phyloP scores from a whole-genome alignment of 2,329 filamentous ascomycete species.

The Tolypocladium tropicale region DNA sequence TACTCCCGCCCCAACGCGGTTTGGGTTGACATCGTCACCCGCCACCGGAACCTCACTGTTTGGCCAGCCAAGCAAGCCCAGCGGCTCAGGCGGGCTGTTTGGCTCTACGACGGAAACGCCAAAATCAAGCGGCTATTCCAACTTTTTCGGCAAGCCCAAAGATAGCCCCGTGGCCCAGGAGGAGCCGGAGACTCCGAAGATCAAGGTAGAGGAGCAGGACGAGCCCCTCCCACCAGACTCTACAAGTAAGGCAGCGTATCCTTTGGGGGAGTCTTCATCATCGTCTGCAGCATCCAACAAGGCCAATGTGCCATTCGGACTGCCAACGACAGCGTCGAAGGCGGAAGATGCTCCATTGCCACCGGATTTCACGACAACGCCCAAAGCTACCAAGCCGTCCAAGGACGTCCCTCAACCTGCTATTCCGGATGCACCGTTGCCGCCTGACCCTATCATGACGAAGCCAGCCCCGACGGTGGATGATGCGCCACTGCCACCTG shows the following conservation, averaged over 20 bases:
- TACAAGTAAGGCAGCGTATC: constrained; percentile 41
- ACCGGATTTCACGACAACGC: constrained; percentile 22
- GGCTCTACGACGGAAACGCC: constrained; percentile 16
- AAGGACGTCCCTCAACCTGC: constrained; percentile 14
- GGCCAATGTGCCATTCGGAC: constrained; percentile 17
- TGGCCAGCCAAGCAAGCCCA: constrained; percentile 21
- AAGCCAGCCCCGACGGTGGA: constrained; percentile 17
- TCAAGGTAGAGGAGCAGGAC: constrained; percentile 26
- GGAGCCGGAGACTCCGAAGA: constrained; percentile 20
- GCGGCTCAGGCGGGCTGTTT: constrained; percentile 16
- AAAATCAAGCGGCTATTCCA: constrained; percentile 11
- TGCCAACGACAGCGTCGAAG: constrained; percentile 15
- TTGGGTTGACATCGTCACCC: constrained; percentile 27
- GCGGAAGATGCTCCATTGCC: constrained; percentile 30
- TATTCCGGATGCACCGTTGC: constrained; percentile 25
- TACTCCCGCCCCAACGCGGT: constrained; percentile 39
- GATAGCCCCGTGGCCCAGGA: constrained; percentile 4
- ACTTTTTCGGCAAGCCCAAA: constrained; percentile 13
- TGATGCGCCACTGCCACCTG: constrained; percentile 30
- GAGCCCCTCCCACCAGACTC: constrained; percentile 43
- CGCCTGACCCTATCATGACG: constrained; percentile 26
- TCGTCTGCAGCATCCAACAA: constrained; percentile 35
- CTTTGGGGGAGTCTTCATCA: constrained; percentile 39
- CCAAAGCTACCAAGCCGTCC: constrained; percentile 7
- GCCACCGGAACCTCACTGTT: constrained; percentile 21